Evolutionary conservation across 345 rosid genomes (phyloP).

Genomic region (Brassica nigra): DNA sequence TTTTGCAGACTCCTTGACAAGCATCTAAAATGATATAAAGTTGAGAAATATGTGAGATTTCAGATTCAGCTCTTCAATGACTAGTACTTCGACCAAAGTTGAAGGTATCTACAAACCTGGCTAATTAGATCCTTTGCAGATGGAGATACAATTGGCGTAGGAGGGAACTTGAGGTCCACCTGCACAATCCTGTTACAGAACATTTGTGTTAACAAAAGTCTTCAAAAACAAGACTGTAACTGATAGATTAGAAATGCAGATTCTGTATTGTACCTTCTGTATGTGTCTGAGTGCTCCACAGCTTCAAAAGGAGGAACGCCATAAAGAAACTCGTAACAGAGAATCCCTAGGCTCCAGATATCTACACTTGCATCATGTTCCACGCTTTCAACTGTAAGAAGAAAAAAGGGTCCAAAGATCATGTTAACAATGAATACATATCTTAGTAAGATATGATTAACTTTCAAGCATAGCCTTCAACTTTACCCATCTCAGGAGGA

Average conservation of each 20-base stretch:
- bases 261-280: slow-evolving; percentile 57
- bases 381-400: slow-evolving; percentile 73
- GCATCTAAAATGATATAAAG: slow-evolving; percentile 60
- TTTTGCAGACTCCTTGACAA: slow-evolving; percentile 77
- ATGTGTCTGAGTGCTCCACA: slow-evolving; percentile 89
- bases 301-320: slow-evolving; percentile 96
- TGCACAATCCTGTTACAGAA: slow-evolving; percentile 74
- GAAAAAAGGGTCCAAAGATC: neutral
- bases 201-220: neutral
- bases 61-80: neutral
- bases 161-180: slow-evolving; percentile 92
- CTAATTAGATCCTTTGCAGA: slow-evolving; percentile 88
- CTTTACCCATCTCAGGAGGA: slow-evolving; percentile 97
- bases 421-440: neutral
- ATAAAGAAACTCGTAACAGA: slow-evolving; percentile 89
- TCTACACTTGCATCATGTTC: slow-evolving; percentile 98
- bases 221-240: neutral
- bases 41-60: neutral
- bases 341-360: slow-evolving; percentile 97
- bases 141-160: slow-evolving; percentile 84
- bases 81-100: neutral
- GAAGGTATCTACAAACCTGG: slow-evolving; percentile 54
- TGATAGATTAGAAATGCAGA: neutral
- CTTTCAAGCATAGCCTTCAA: neutral
- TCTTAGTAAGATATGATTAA: neutral